Conservation (phyloP, 2,329 filamentous ascomycete species). For the Cladophialophora bantiana region DNA sequence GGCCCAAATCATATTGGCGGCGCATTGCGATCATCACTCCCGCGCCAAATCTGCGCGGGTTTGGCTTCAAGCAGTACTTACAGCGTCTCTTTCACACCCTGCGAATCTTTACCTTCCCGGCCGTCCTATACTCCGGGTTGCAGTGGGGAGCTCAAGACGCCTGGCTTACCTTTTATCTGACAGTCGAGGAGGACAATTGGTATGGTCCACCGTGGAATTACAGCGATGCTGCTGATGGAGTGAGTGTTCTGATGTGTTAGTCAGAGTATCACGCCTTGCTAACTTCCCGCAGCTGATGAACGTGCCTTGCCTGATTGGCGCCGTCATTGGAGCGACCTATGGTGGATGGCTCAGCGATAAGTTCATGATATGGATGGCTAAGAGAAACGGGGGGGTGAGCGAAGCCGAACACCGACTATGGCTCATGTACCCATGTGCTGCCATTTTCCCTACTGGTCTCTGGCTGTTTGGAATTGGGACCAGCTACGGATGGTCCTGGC, state of each 20-base stretch:
- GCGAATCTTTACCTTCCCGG: constrained; percentile 65
- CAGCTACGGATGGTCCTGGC: constrained; percentile 60
- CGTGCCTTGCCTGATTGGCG: constrained; percentile 60
- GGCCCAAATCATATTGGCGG: constrained; percentile 60
- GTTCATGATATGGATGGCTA: constrained; percentile 64
- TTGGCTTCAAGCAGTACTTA: constrained; percentile 62
- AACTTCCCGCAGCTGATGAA: constrained; percentile 13
- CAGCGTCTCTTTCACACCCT: constrained; percentile 62
- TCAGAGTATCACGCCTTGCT: background rate
- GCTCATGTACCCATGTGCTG: constrained; percentile 58
- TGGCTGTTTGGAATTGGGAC: constrained; percentile 63
- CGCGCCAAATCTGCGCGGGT: constrained; percentile 61
- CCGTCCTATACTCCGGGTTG: constrained; percentile 63
- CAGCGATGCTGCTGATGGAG: constrained; percentile 59
- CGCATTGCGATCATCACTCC: constrained; percentile 64
- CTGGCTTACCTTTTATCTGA: constrained; percentile 67
- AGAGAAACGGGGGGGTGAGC: constrained; percentile 60
- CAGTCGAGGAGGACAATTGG: constrained; percentile 65
- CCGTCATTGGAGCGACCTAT: constrained; percentile 40
- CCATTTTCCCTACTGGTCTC: constrained; percentile 60
- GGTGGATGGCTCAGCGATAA: constrained; percentile 65
- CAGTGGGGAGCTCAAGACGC: constrained; percentile 68
- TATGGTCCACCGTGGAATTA: constrained; percentile 63
- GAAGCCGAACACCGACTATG: constrained; percentile 64
- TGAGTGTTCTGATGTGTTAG: background rate